A percentile compares a stretch with the other conserved stretches of the same genome.
Conservation (phyloP, 108 stramenopile genomes). For the Cyclotella cryptica region DNA sequence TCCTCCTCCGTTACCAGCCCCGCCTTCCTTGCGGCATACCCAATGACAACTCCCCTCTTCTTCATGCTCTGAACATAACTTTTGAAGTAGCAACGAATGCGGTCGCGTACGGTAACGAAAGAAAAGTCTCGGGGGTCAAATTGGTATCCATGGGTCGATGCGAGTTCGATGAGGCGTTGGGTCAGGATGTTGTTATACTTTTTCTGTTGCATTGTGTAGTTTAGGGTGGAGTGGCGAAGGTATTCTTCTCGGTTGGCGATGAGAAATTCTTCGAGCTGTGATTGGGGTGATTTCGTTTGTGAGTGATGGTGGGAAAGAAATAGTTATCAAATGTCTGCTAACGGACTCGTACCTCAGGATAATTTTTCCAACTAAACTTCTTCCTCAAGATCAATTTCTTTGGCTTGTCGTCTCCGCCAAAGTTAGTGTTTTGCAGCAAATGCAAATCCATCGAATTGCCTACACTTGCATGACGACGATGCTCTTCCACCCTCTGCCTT, state of each 20-base stretch:
- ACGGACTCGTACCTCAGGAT: slow-evolving; percentile 76
- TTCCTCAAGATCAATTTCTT: slow-evolving; percentile 65
- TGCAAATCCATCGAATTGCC: neutral
- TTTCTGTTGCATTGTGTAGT: slow-evolving; percentile 90
- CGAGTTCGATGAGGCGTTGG: slow-evolving; percentile 73
- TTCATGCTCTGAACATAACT: slow-evolving; percentile 84
- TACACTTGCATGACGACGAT: slow-evolving; percentile 5
- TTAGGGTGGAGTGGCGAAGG: slow-evolving; percentile 81
- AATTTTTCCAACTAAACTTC: slow-evolving; percentile 92
- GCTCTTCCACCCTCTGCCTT: neutral
- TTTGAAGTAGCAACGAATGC: slow-evolving; percentile 92
- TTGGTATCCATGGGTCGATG: slow-evolving; percentile 65
- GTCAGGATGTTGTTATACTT: slow-evolving; percentile 92
- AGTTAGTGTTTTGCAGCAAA: neutral
- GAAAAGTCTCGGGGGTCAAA: slow-evolving; percentile 86
- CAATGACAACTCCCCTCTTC: slow-evolving; percentile 75
- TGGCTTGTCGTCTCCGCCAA: slow-evolving; percentile 5
- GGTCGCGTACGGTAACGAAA: slow-evolving; percentile 88
- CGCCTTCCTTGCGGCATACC: slow-evolving; percentile 65
- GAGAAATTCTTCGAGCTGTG: slow-evolving; percentile 52
- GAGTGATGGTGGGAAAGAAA: neutral
- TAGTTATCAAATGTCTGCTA: neutral
- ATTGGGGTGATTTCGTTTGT: neutral
- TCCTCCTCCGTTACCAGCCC: slow-evolving; percentile 75
- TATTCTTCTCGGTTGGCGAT: slow-evolving; percentile 86